phyloP scores from a whole-genome alignment of 1,139 yeast genomes.

The Diutina siamensis region DNA sequence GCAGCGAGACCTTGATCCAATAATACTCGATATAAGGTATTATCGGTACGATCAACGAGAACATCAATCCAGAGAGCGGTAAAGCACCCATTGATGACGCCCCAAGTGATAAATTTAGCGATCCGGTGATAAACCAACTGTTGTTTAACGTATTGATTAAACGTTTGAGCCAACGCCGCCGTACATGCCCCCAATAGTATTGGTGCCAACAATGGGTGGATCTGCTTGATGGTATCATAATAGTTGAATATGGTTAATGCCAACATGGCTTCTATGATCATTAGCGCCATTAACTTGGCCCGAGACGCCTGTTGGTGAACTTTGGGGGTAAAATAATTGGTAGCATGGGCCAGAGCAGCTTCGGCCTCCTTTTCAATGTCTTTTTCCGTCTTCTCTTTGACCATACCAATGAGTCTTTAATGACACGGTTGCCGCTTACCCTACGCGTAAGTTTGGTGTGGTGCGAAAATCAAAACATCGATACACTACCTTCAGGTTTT shows the following conservation, averaged over 20 bases:
- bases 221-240: constrained; percentile 8
- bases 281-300: not conserved
- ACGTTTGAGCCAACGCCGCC: constrained; percentile 47
- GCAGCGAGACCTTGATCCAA: constrained; percentile 47
- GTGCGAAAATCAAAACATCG: no score
- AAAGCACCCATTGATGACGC: constrained; percentile 45
- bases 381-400: not conserved
- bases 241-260: constrained; percentile 8
- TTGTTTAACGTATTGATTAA: constrained; percentile 36
- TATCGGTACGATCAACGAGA: constrained; percentile 26
- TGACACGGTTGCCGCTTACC: constrained; percentile 2
- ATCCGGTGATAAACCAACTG: constrained; percentile 30
- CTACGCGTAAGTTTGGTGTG: no score
- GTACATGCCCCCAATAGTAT: constrained; percentile 35
- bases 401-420: not conserved
- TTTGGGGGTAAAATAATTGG: constrained; percentile 1
- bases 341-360: constrained; percentile 1
- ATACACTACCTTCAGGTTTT: no score
- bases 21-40: constrained; percentile 25
- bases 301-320: not conserved
- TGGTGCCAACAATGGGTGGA: constrained; percentile 16
- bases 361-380: constrained; percentile 6
- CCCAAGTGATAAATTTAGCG: constrained; percentile 47
- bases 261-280: constrained; percentile 8
- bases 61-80: constrained; percentile 48